A percentile compares a stretch with the other conserved stretches of the same genome.
Conservation (phyloP, 1,139 yeast species). For the Pichia sp. region DNA sequence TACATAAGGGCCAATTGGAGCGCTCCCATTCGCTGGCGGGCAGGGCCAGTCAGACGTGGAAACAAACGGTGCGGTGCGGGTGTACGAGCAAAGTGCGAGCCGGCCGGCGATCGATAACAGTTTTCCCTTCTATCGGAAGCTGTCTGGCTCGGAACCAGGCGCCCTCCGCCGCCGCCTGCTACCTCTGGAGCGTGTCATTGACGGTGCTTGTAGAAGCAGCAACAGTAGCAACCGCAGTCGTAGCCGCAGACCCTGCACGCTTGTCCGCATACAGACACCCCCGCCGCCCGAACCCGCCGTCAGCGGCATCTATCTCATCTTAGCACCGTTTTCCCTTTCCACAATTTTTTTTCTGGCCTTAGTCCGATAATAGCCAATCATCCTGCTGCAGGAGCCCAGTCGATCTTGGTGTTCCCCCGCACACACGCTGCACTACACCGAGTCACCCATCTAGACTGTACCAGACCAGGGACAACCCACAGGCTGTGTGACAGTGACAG, state of each 20-base stretch:
- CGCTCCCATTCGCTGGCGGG: slow-evolving; percentile 7
- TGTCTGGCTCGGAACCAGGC: too few relatives aligned
- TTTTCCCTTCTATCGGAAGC: not conserved
- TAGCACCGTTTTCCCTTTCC: too few relatives aligned
- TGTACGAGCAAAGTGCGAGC: too few relatives aligned
- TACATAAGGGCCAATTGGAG: slow-evolving; percentile 3
- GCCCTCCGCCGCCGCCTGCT: too few relatives aligned
- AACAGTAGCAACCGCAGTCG: too few relatives aligned
- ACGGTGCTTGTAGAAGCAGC: not conserved
- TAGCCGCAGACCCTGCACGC: too few relatives aligned
- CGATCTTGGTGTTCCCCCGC: not conserved
- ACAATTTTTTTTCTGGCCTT: not conserved
- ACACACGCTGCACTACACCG: not conserved
- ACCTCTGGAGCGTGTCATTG: not conserved
- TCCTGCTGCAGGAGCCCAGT: not conserved
- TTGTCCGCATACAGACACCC: too few relatives aligned
- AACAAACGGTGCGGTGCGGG: not conserved
- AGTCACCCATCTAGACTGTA: too few relatives aligned
- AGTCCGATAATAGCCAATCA: not conserved
- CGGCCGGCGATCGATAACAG: not conserved
- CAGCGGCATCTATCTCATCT: not conserved
- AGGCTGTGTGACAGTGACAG: too few relatives aligned
- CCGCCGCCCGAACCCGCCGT: too few relatives aligned
- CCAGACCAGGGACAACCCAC: too few relatives aligned
- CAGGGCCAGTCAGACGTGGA: slow-evolving; percentile 3